Evolutionary conservation across 2,329 filamentous ascomycete species (phyloP).

Genomic region (Massarina eburnea): DNA sequence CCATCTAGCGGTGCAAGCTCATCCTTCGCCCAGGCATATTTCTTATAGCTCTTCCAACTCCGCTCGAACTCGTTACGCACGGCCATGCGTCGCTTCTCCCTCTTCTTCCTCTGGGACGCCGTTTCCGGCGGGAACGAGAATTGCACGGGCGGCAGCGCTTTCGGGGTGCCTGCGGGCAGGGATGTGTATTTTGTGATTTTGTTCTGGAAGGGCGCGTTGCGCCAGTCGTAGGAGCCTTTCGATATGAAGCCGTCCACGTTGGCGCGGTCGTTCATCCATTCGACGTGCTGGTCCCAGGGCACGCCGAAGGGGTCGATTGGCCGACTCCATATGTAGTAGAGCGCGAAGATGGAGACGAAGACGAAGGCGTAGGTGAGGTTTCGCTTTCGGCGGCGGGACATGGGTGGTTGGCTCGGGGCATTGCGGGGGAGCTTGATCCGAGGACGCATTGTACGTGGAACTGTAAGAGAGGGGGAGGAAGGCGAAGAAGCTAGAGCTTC

Average conservation of each 20-base stretch:
- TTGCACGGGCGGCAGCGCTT: constrained; percentile 46
- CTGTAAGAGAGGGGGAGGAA: background rate
- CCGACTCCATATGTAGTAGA: constrained; percentile 30
- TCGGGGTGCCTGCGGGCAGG: constrained; percentile 42
- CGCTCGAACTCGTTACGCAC: constrained; percentile 47
- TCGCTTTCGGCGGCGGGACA: constrained; percentile 34
- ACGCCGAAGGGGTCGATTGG: constrained; percentile 33
- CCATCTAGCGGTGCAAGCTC: constrained; percentile 49
- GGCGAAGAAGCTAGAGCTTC: background rate
- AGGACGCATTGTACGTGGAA: constrained; percentile 19
- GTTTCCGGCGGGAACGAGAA: constrained; percentile 42
- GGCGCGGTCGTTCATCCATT: constrained; percentile 35
- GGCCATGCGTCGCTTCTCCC: constrained; percentile 36
- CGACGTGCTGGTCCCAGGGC: constrained; percentile 29
- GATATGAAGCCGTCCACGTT: constrained; percentile 17
- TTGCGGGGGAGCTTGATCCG: constrained; percentile 31
- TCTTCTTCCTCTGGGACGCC: constrained; percentile 19
- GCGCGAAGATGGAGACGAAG: constrained; percentile 24
- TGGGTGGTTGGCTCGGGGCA: constrained; percentile 18
- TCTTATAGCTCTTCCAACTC: constrained; percentile 48
- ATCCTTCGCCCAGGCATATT: constrained; percentile 50
- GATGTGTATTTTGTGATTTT: constrained; percentile 37
- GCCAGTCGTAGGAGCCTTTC: constrained; percentile 43
- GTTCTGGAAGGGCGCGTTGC: constrained; percentile 44
- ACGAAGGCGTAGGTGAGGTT: constrained; percentile 28